Evolutionary conservation across 2,329 filamentous ascomycete species (phyloP), one percentile per base, ranked within the genome.

Genomic region (Capronia epimyces): DNA sequence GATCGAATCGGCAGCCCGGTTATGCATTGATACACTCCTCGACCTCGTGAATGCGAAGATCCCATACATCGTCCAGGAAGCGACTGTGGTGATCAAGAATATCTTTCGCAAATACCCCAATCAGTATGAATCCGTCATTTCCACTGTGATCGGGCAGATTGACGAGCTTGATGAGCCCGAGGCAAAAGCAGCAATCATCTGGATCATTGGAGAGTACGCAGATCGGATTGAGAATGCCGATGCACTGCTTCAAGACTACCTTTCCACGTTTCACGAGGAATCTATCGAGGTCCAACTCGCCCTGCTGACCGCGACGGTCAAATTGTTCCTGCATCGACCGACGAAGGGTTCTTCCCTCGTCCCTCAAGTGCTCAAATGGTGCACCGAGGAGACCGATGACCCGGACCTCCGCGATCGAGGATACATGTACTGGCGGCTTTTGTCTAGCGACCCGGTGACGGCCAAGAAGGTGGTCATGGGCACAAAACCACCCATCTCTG

Each of bases 41-140:
- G 89, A 96, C 57, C 80, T 98, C 34, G 93, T 98, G 41, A 86
- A 90, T 22, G 97, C 93, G n/a, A 97, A 97, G 71, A 85, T 98
- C 48, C 94, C 90, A 0, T 98, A 98, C 66, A 98, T 98, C 60
- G 93, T 98, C 1, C 93, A 98, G 70, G 93, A 98, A 74, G 93
- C 93, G 13, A 98, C 93, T 0, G 93, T 98, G 3, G 93, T 98
- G 21, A 98, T 98, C 65, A 86, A 89, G 60, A 98, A 98, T 69
- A 98, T 98, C 64, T 98, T 98, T 79, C 85, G 93, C 61, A 97
- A 97, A 72, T 98, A 98, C 64, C 93, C 93, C 7, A 96, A 98
- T 67, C 89, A 96, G 67, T 98, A 98, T 70, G 93, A 98, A 70
- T 91, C 87, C 55, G 97, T 98, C 68, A 98, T 98, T 64, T 85